Percentiles rank a stretch among this genome's conserved stretches.
Evolutionary conservation across 176 grass and related monocot species (phyloP).

Genomic region (Calamus simplicifolius): DNA sequence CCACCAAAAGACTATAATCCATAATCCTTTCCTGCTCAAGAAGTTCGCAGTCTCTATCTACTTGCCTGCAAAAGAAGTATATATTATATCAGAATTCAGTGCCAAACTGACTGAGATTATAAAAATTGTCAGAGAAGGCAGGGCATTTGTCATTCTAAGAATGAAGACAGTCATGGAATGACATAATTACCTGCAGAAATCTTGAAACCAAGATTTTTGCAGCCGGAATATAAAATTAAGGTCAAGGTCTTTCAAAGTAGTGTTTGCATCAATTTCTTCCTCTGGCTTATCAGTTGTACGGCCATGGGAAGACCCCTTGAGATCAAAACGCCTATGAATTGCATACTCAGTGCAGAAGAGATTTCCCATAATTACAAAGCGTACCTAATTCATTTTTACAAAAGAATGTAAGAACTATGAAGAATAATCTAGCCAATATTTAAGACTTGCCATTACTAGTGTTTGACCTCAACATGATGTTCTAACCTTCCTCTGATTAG

Average conservation of each 20-base stretch:
- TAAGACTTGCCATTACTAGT: no score
- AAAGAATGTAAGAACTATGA: no score
- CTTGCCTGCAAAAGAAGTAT: slow-evolving; percentile 45
- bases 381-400: slow-evolving; percentile 32
- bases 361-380: slow-evolving; percentile 90
- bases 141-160: no score
- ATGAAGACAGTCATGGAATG: no score
- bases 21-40: slow-evolving; percentile 92
- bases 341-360: slow-evolving; percentile 50
- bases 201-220: slow-evolving; percentile 55
- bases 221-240: slow-evolving; percentile 80
- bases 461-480: no score
- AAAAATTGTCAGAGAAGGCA: neutral
- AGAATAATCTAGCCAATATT: no score
- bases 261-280: slow-evolving; percentile 64
- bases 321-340: slow-evolving; percentile 66
- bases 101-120: neutral
- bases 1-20: slow-evolving; percentile 93
- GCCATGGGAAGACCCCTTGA: slow-evolving; percentile 82
- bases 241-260: slow-evolving; percentile 78
- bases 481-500: slow-evolving; percentile 76
- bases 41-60: slow-evolving; percentile 76
- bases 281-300: slow-evolving; percentile 73
- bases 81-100: neutral
- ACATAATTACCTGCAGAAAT: slow-evolving; percentile 45